phyloP scores from a whole-genome alignment of 768 basidiomycete species.

The Leccinum disarticulatum region DNA sequence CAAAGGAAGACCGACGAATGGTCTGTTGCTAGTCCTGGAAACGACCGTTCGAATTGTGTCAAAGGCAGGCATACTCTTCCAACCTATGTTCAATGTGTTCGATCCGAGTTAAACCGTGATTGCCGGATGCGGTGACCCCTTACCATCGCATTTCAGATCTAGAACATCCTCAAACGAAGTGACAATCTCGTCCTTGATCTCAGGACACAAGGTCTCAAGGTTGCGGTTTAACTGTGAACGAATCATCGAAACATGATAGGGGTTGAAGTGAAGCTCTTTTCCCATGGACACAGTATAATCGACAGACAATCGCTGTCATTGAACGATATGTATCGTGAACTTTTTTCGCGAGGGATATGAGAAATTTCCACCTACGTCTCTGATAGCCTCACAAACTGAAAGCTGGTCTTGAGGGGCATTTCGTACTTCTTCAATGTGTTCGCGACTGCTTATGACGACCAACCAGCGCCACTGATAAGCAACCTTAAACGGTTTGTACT shows the following conservation, averaged over 20 bases:
- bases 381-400: slow-evolving; percentile 32
- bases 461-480: not conserved
- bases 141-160: slow-evolving; percentile 2
- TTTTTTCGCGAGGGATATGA: not conserved
- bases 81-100: not conserved
- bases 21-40: not conserved
- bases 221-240: slow-evolving; percentile 36
- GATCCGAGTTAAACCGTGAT: not conserved
- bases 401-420: slow-evolving; percentile 39
- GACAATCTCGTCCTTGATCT: slow-evolving; percentile 45
- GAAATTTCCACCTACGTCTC: slow-evolving; percentile 32
- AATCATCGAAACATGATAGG: slow-evolving; percentile 30
- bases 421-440: slow-evolving; percentile 40
- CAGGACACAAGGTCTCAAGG: slow-evolving; percentile 37
- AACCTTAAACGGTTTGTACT: not conserved
- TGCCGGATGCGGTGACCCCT: not conserved
- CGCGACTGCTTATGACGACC: slow-evolving; percentile 29
- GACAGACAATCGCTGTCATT: slow-evolving; percentile 36
- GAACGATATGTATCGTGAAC: too few relatives aligned
- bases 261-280: slow-evolving; percentile 22
- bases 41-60: not conserved
- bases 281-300: not conserved
- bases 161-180: slow-evolving; percentile 42
- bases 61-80: not conserved
- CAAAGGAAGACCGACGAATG: not conserved